Evolutionary conservation across 495 filamentous ascomycete genomes (phyloP).

Genomic region (Articulospora tetracladia): DNA sequence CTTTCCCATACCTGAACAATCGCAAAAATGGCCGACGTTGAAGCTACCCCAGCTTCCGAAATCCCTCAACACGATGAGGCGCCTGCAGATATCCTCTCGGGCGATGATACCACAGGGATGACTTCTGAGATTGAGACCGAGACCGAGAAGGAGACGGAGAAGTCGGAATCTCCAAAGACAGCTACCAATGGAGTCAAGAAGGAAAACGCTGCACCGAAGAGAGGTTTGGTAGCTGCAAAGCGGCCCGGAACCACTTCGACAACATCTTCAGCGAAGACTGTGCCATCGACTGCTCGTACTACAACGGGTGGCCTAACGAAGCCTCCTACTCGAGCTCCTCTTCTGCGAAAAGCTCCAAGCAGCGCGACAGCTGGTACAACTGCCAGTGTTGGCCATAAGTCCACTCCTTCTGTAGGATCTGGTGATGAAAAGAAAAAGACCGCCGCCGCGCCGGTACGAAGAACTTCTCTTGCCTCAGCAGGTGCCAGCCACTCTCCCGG

Average conservation of each 20-base stretch:
- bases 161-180: conserved; percentile 9
- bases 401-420: conserved; percentile 21
- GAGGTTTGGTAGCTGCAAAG: conserved; percentile 5
- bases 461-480: conserved; percentile 28
- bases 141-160: conserved; percentile 21
- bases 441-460: conserved; percentile 20
- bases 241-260: neutral
- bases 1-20: neutral
- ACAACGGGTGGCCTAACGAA: conserved; percentile 26
- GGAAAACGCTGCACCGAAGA: conserved; percentile 25
- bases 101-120: conserved; percentile 13
- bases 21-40: conserved; percentile 24
- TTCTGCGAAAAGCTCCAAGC: conserved; percentile 22
- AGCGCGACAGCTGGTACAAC: conserved; percentile 25
- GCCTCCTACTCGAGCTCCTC: conserved; percentile 23
- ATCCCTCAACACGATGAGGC: conserved; percentile 14
- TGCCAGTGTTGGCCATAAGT: conserved; percentile 21
- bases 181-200: conserved; percentile 25
- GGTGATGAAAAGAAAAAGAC: conserved; percentile 28
- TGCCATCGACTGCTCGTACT: conserved; percentile 20
- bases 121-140: conserved; percentile 23
- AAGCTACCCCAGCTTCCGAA: conserved; percentile 7
- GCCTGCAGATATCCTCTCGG: conserved; percentile 15
- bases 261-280: conserved; percentile 19
- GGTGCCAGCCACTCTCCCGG: conserved; percentile 29